A percentile compares a stretch with the other conserved stretches of the same genome.
These are phyloP conservation scores for Actinidia arguta DNA, from an alignment of 179 eudicot genomes.

Conservation along the genomic window DNA sequence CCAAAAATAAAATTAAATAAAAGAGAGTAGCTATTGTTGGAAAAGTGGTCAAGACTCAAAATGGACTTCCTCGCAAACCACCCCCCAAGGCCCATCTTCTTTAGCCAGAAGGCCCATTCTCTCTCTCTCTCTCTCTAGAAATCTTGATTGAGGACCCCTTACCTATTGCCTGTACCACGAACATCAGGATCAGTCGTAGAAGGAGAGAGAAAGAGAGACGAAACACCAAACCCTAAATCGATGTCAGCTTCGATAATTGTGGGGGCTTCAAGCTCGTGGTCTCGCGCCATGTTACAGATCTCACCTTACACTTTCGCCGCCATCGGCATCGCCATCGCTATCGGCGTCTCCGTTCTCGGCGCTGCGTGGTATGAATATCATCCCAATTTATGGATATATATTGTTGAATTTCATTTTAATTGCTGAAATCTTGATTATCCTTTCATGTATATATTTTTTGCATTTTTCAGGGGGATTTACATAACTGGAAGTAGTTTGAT, in stretches of 20 bases:
- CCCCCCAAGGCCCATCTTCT: too few relatives aligned
- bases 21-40: too few relatives aligned
- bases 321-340: slow-evolving; percentile 84
- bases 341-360: slow-evolving; percentile 90
- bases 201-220: background rate
- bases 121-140: background rate
- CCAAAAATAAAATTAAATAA: too few relatives aligned
- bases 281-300: slow-evolving; percentile 71
- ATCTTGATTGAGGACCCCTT: background rate
- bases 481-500: slow-evolving; percentile 98
- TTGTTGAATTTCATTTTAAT: too few relatives aligned
- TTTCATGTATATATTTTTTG: background rate
- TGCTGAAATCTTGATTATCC: too few relatives aligned
- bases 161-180: background rate
- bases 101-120: too few relatives aligned
- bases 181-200: background rate
- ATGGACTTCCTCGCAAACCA: too few relatives aligned
- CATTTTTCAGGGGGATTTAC: slow-evolving; percentile 86
- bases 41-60: too few relatives aligned
- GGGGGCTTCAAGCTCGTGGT: slow-evolving; percentile 66
- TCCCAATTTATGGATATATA: background rate
- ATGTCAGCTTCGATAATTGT: slow-evolving; percentile 28
- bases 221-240: background rate
- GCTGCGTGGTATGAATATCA: slow-evolving; percentile 64
- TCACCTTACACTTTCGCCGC: slow-evolving; percentile 87